Conservation (phyloP, 768 basidiomycete species). For the Russula dissimulans region DNA sequence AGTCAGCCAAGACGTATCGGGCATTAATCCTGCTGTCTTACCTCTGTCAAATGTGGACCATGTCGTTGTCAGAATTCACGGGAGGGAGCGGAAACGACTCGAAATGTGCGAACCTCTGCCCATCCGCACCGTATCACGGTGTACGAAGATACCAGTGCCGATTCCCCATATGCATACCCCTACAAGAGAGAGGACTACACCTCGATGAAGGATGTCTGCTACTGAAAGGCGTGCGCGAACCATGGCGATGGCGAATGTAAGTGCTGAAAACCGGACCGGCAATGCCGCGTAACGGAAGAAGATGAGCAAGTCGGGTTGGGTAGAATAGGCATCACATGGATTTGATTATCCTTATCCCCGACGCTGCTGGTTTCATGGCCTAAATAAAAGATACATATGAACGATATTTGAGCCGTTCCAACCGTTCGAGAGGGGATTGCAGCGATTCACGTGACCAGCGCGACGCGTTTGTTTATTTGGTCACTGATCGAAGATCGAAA, state of each 20-base stretch:
- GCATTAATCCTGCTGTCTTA: not conserved
- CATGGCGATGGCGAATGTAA: not conserved
- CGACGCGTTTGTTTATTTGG: conserved; percentile 17
- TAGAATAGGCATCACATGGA: too few species aligned
- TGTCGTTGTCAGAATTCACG: not conserved
- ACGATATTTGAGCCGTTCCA: too few species aligned
- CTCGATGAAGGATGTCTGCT: conserved; percentile 13
- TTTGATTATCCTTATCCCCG: too few species aligned
- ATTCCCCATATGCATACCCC: conserved; percentile 15
- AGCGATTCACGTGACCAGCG: not conserved
- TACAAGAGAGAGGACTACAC: conserved; percentile 9
- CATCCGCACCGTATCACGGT: conserved; percentile 13
- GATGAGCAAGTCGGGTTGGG: too few species aligned
- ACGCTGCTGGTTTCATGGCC: too few species aligned
- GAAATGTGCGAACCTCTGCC: conserved; percentile 7
- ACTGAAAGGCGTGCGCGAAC: conserved; percentile 9
- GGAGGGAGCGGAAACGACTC: not conserved
- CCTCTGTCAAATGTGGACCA: not conserved
- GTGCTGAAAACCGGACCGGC: too few species aligned
- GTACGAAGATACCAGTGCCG: conserved; percentile 3
- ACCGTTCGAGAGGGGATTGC: too few species aligned
- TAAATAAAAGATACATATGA: too few species aligned
- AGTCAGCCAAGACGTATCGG: not conserved
- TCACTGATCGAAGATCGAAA: too few species aligned
- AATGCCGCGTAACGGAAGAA: too few species aligned